phyloP scores from a whole-genome alignment of 140 eudicot genomes.

The Flaveria floridana region DNA sequence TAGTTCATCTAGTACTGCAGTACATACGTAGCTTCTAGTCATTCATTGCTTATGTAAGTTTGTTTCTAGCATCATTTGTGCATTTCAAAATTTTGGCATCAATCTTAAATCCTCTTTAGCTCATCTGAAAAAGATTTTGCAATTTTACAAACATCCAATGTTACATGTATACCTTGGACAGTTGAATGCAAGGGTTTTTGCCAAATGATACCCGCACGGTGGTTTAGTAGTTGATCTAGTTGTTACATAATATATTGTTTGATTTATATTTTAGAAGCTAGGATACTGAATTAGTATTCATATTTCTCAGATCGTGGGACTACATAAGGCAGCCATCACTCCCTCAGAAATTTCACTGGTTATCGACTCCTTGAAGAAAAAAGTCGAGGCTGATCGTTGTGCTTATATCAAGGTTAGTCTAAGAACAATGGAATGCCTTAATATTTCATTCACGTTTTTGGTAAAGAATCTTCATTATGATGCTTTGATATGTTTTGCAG shows the following conservation, averaged over 20 bases:
- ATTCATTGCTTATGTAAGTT: background rate
- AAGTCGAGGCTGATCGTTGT: constrained; percentile 69
- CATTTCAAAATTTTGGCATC: background rate
- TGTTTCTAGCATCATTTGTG: background rate
- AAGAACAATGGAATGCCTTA: constrained; percentile 10
- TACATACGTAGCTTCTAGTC: background rate
- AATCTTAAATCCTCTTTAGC: background rate
- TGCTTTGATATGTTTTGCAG: constrained; percentile 40
- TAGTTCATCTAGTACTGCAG: background rate
- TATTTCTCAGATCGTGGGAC: constrained; percentile 40
- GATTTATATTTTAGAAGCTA: background rate
- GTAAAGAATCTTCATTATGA: constrained; percentile 13
- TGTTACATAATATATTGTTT: background rate
- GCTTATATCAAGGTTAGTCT: constrained; percentile 62
- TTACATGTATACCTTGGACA: too few relatives aligned
- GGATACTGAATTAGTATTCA: constrained; percentile 26
- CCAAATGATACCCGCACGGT: too few relatives aligned
- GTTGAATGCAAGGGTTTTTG: too few relatives aligned
- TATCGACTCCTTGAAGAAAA: constrained; percentile 65
- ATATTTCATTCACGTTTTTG: background rate
- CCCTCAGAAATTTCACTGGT: constrained; percentile 52
- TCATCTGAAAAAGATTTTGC: constrained; percentile 6
- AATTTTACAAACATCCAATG: background rate
- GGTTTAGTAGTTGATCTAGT: background rate
- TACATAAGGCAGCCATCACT: constrained; percentile 33